Evolutionary conservation across 2,329 filamentous ascomycete genomes (phyloP).

Genomic region (Fusarium mangiferae): DNA sequence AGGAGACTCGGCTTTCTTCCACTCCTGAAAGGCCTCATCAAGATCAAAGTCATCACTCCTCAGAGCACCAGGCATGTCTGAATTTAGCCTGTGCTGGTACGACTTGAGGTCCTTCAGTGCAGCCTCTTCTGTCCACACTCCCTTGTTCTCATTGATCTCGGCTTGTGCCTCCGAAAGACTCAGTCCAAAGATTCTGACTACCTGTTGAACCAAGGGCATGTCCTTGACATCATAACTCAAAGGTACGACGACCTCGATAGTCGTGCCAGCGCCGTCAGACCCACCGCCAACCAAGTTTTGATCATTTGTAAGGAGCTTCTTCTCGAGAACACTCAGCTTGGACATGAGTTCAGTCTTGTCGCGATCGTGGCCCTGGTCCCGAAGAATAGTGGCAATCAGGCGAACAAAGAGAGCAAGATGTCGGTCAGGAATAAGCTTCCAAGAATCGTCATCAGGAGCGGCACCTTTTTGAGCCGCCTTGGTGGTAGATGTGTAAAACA

Average conservation of each 20-base stretch:
- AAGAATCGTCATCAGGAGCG: conserved; percentile 83
- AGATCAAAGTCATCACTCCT: conserved; percentile 88
- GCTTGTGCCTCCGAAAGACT: conserved; percentile 82
- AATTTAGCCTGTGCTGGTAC: conserved; percentile 89
- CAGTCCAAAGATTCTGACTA: conserved; percentile 86
- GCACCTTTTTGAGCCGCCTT: conserved; percentile 81
- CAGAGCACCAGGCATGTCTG: conserved; percentile 80
- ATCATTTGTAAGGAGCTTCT: conserved; percentile 92
- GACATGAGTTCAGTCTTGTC: conserved; percentile 86
- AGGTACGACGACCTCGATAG: conserved; percentile 83
- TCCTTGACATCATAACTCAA: conserved; percentile 94
- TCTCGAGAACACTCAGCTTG: conserved; percentile 84
- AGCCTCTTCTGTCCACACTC: conserved; percentile 89
- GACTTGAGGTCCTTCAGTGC: conserved; percentile 91
- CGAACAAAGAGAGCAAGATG: conserved; percentile 96
- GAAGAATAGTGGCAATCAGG: conserved; percentile 81
- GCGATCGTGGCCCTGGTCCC: conserved; percentile 84
- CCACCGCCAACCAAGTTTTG: conserved; percentile 73
- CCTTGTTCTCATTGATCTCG: conserved; percentile 85
- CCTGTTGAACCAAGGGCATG: conserved; percentile 91
- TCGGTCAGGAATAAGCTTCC: conserved; percentile 91
- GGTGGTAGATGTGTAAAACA: conserved; percentile 95
- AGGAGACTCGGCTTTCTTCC: conserved; percentile 89
- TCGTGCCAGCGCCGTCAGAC: conserved; percentile 54
- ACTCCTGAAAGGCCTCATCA: conserved; percentile 86